Percentiles rank a stretch among this genome's conserved stretches.
phyloP scores from a whole-genome alignment of 768 basidiomycete genomes.

The Collybia sp. region DNA sequence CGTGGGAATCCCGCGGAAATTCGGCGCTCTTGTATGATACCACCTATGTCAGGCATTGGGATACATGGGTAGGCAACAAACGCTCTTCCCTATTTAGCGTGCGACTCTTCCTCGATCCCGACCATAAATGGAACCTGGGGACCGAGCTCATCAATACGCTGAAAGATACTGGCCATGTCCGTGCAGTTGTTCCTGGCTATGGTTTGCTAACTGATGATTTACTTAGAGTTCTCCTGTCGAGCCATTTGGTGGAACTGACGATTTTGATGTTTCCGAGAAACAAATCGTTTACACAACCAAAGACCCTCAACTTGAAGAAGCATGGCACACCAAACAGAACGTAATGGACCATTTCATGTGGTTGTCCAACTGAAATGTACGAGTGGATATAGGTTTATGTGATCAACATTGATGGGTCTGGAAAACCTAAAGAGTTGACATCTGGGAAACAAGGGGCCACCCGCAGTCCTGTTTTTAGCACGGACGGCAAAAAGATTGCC shows the following conservation, averaged over 20 bases:
- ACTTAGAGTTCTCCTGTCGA: conserved; percentile 69
- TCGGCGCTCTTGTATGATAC: conserved; percentile 68
- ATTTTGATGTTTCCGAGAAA: conserved; percentile 68
- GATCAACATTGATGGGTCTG: conserved; percentile 48
- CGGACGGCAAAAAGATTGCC: conserved; percentile 64
- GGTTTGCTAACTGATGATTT: conserved; percentile 1
- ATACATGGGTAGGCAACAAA: conserved; percentile 72
- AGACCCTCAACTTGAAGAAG: conserved; percentile 69
- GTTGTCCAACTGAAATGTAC: background rate
- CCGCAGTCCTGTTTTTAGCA: conserved; percentile 65
- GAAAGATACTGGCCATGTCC: conserved; percentile 66
- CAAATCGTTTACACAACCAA: conserved; percentile 84
- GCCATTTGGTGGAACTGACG: conserved; percentile 81
- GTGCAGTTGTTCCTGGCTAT: conserved; percentile 16
- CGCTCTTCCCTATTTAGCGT: conserved; percentile 69
- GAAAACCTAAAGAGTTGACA: conserved; percentile 64
- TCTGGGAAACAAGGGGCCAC: conserved; percentile 84
- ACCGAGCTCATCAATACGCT: conserved; percentile 54
- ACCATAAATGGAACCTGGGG: conserved; percentile 51
- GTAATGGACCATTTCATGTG: conserved; percentile 26
- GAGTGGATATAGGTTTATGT: conserved; percentile 76
- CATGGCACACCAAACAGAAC: conserved; percentile 89
- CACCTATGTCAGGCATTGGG: conserved; percentile 76
- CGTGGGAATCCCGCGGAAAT: conserved; percentile 68
- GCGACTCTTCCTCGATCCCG: conserved; percentile 39